A percentile compares a stretch with the other conserved stretches of the same genome.
These are phyloP conservation scores for Starmerella powellii DNA, from an alignment of 805 yeast genomes.

Conservation along the genomic window DNA sequence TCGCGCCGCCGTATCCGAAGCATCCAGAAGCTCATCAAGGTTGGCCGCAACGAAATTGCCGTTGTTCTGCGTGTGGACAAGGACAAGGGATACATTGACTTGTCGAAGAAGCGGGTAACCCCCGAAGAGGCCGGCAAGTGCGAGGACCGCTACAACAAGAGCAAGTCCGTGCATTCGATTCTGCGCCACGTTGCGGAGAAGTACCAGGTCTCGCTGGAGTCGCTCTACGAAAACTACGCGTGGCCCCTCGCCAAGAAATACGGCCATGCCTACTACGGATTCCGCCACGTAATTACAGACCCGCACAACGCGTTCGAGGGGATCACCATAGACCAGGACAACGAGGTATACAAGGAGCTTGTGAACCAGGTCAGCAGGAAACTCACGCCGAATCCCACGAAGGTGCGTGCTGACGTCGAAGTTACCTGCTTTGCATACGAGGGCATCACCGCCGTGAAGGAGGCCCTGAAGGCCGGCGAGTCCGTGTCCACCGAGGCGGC, in stretches of 20 bases:
- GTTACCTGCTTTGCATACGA: conserved; percentile 95
- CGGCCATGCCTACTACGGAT: conserved; percentile 96
- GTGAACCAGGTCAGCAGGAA: conserved; percentile 80
- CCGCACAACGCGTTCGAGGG: conserved; percentile 72
- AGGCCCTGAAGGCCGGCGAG: conserved; percentile 80
- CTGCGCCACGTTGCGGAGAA: conserved; percentile 97
- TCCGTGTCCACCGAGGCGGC: conserved; percentile 66
- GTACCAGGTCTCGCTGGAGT: conserved; percentile 76
- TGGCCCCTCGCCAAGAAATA: conserved; percentile 95
- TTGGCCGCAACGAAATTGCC: conserved; percentile 96
- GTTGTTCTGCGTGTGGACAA: conserved; percentile 96
- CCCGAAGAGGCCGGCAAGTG: conserved; percentile 94
- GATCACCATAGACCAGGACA: conserved; percentile 51
- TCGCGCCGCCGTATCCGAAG: conserved; percentile 98
- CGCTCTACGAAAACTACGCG: conserved; percentile 75
- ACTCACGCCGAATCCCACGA: conserved; percentile 94
- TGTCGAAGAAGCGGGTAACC: conserved; percentile 95
- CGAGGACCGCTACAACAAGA: conserved; percentile 93
- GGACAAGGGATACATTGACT: conserved; percentile 95
- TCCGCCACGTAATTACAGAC: conserved; percentile 90
- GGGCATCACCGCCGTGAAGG: conserved; percentile 93
- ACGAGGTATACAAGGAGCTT: conserved; percentile 70
- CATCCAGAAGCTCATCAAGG: conserved; percentile 92
- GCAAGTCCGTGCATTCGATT: conserved; percentile 96
- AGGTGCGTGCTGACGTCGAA: conserved; percentile 96